phyloP scores from a whole-genome alignment of 805 yeast species.

The Wickerhamomyces kurtzmanii region DNA sequence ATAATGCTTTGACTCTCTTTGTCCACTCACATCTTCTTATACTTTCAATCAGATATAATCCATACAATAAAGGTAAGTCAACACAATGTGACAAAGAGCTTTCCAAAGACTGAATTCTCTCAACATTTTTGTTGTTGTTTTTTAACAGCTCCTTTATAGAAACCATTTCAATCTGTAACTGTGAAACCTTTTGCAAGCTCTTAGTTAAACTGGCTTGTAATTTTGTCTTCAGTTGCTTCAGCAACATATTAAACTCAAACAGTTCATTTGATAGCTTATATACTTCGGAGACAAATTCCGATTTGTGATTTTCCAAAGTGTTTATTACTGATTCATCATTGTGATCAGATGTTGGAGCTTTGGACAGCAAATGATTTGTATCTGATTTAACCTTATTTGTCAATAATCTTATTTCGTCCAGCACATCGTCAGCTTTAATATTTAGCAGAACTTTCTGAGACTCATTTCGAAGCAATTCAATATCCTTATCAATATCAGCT shows the following conservation, averaged over 20 bases:
- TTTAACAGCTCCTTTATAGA: slow-evolving; percentile 13
- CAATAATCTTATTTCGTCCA: slow-evolving; percentile 8
- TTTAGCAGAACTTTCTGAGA: slow-evolving; percentile 19
- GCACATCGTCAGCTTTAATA: slow-evolving; percentile 8
- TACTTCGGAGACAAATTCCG: slow-evolving; percentile 20
- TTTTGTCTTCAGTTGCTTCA: slow-evolving; percentile 24
- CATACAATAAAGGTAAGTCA: slow-evolving; percentile 66
- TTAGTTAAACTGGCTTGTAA: slow-evolving; percentile 8
- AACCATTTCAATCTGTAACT: slow-evolving; percentile 12
- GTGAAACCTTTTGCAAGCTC: slow-evolving; percentile 8
- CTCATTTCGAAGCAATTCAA: slow-evolving; percentile 30
- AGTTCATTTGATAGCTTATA: slow-evolving; percentile 22
- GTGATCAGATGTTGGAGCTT: slow-evolving; percentile 6
- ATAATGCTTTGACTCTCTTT: slow-evolving; percentile 15
- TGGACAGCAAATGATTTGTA: slow-evolving; percentile 9
- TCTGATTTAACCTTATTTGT: slow-evolving; percentile 14
- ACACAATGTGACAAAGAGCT: slow-evolving; percentile 27
- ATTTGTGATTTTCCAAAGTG: slow-evolving; percentile 13
- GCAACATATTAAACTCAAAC: slow-evolving; percentile 21
- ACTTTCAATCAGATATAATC: slow-evolving; percentile 54
- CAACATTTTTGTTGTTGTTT: slow-evolving; percentile 8
- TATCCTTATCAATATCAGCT: slow-evolving; percentile 26
- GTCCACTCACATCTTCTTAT: slow-evolving; percentile 52
- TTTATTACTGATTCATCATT: slow-evolving; percentile 13
- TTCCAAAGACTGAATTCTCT: slow-evolving; percentile 14